These are phyloP conservation scores for Pleoardoris graminearum DNA, from an alignment of 2,329 filamentous ascomycete species.

Conservation along the genomic window DNA sequence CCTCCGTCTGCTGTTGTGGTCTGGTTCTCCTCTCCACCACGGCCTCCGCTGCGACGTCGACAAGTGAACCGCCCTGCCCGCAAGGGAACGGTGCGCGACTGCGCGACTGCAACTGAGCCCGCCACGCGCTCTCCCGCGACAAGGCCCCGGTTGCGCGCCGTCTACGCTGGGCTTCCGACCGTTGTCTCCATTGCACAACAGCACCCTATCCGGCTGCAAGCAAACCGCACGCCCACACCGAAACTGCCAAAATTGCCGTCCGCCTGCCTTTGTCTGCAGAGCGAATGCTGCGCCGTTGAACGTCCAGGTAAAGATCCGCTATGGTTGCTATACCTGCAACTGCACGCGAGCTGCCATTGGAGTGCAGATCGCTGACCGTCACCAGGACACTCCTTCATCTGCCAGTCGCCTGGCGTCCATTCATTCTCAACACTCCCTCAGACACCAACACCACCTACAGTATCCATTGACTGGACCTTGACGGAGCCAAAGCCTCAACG, in stretches of 20 bases:
- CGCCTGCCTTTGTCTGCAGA: slow-evolving; percentile 12
- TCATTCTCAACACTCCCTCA: slow-evolving; percentile 40
- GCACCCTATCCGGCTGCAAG: slow-evolving; percentile 12
- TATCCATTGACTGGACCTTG: slow-evolving; percentile 45
- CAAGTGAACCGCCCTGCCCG: slow-evolving; percentile 21
- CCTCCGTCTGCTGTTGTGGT: neutral
- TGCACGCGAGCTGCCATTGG: slow-evolving; percentile 21
- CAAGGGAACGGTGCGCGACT: slow-evolving; percentile 7
- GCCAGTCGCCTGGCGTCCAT: slow-evolving; percentile 47
- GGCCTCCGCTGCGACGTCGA: slow-evolving; percentile 41
- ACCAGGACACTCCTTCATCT: slow-evolving; percentile 31
- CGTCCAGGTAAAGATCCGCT: slow-evolving; percentile 31
- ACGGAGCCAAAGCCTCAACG: slow-evolving; percentile 29
- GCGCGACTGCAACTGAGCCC: slow-evolving; percentile 11
- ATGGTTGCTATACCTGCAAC: slow-evolving; percentile 15
- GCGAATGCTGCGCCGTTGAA: slow-evolving; percentile 41
- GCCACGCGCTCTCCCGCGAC: slow-evolving; percentile 2
- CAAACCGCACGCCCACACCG: slow-evolving; percentile 15
- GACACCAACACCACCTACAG: slow-evolving; percentile 17
- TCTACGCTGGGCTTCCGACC: slow-evolving; percentile 22
- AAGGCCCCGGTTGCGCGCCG: neutral
- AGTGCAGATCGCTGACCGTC: slow-evolving; percentile 30
- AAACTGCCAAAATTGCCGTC: neutral
- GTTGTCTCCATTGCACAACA: slow-evolving; percentile 22
- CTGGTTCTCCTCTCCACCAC: slow-evolving; percentile 21